These are phyloP conservation scores for Alternaria sp. DNA, from an alignment of 2,329 filamentous ascomycete genomes.

Conservation along the genomic window DNA sequence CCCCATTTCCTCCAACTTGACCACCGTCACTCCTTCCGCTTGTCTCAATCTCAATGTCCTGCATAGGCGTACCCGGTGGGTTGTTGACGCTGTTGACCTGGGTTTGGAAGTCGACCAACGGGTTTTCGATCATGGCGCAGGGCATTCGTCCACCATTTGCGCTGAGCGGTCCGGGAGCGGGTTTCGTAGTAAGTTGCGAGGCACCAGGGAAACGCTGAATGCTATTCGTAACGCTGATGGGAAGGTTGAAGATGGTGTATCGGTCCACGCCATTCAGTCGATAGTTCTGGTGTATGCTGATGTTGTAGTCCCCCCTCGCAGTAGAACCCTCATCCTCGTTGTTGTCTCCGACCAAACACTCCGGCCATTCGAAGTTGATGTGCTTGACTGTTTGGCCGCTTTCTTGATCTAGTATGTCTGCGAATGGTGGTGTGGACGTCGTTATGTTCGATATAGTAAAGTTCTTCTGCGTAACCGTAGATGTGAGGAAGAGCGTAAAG, in stretches of 20 bases:
- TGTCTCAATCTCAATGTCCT: slow-evolving; percentile 36
- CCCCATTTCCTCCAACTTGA: slow-evolving; percentile 30
- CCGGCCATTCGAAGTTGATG: slow-evolving; percentile 74
- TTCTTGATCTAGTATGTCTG: slow-evolving; percentile 69
- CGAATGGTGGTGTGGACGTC: slow-evolving; percentile 57
- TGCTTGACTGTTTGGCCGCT: slow-evolving; percentile 74
- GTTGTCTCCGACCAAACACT: slow-evolving; percentile 69
- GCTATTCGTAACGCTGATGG: slow-evolving; percentile 70
- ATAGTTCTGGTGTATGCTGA: slow-evolving; percentile 75
- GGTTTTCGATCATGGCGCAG: slow-evolving; percentile 39
- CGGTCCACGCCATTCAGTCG: slow-evolving; percentile 67
- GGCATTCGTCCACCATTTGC: slow-evolving; percentile 42
- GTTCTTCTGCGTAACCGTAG: slow-evolving; percentile 67
- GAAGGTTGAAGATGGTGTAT: slow-evolving; percentile 75
- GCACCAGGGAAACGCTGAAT: slow-evolving; percentile 54
- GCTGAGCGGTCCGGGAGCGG: slow-evolving; percentile 42
- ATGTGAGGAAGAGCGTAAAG: slow-evolving; percentile 71
- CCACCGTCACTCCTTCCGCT: slow-evolving; percentile 32
- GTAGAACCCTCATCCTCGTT: slow-evolving; percentile 50
- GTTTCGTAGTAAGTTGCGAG: slow-evolving; percentile 39
- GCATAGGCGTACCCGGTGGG: slow-evolving; percentile 38
- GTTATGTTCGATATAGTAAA: slow-evolving; percentile 73
- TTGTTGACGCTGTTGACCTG: slow-evolving; percentile 43
- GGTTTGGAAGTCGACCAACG: slow-evolving; percentile 28
- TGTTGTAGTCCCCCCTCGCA: slow-evolving; percentile 69